phyloP scores from a whole-genome alignment of 1,139 yeast genomes.

The Saccharomyces hybrid region DNA sequence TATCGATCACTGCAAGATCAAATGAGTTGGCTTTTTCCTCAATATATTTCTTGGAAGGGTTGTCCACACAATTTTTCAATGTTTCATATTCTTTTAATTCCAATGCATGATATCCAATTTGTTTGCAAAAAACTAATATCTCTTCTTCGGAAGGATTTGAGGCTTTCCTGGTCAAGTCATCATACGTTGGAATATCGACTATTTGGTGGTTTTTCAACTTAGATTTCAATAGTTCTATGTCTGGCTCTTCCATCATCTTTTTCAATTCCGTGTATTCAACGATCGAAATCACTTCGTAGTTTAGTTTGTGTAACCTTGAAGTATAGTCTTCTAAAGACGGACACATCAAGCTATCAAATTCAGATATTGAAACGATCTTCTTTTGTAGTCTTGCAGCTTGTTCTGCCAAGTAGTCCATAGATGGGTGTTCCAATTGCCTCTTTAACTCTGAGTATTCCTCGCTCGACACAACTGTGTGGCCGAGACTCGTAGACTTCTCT shows the following conservation, averaged over 20 bases:
- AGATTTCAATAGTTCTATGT: conserved; percentile 18
- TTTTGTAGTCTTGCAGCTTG: conserved; percentile 13
- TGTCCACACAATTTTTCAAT: conserved; percentile 2
- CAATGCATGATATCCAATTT: neutral
- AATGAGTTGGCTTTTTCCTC: conserved; percentile 2
- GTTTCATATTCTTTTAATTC: conserved; percentile 5
- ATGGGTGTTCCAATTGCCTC: conserved; percentile 4
- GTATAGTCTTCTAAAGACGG: conserved; percentile 12
- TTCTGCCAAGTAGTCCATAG: conserved; percentile 11
- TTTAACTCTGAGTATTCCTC: conserved; percentile 12
- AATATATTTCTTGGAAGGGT: conserved; percentile 5
- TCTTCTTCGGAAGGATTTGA: conserved; percentile 3
- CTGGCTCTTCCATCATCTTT: conserved; percentile 10
- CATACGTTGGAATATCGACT: conserved; percentile 22
- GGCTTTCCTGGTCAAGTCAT: conserved; percentile 7
- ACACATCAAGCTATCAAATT: conserved; percentile 2
- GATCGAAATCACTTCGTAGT: conserved; percentile 30
- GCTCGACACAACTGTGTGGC: conserved; percentile 9
- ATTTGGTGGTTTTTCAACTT: conserved; percentile 25
- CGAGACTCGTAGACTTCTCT: conserved; percentile 25
- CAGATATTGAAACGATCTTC: conserved; percentile 2
- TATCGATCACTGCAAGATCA: neutral
- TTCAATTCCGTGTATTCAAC: conserved; percentile 26
- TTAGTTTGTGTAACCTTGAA: conserved; percentile 21
- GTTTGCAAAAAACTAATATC: neutral